Evolutionary conservation across 345 rosid species (phyloP), one percentile per base, ranked within the genome.

Genomic region (Eucalyptus pumila): DNA sequence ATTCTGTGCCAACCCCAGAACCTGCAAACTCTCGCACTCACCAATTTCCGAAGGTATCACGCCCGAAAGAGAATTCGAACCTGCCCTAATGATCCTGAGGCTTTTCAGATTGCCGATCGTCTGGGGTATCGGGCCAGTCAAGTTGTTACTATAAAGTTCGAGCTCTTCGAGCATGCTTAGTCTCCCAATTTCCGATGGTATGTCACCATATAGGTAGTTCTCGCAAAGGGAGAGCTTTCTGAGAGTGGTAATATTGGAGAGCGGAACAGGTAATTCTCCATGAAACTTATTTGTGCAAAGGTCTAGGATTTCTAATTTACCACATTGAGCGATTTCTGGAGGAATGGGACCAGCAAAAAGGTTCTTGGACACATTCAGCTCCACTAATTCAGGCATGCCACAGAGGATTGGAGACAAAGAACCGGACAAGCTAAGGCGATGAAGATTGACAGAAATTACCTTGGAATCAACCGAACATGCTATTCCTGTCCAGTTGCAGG

Each of bases 1-100:
- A 91, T 96, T 96, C 91, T 96, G 98, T 44, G 99, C 96, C 90
- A 96, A 92, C 83, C 99, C 99, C 89, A 96, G 92, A 89, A 96
- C 91, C 94, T 94, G 87, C 87, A 96, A 89, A 91, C 95, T 94
- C 90, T 89, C 93, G 87, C 99, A 96, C 65, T 95, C 93, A 89
- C 96, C 90, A 88, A 96, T 96, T 88, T 94, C 96, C 4, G 93
- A 87, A 6, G 98, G 99, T 88, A 96, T 94, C 87, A 93, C 90
- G 67, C 99, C 99, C 10, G 97, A 95, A 67, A 96, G 91, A 12
- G 83, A 88, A 60, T 96, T 96, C 88, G 92, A 91, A 40, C 97
- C 99, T 80, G 98, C 99, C 86, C 96, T 93, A 30, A 96, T 90
- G 11, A 94, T 92, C 89, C 90, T 87, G 81, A 96, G 93, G 89